Base-by-base conservation (phyloP, 371 early-diverging fungal genomes). In the Coelomomyces lativittatus region DNA sequence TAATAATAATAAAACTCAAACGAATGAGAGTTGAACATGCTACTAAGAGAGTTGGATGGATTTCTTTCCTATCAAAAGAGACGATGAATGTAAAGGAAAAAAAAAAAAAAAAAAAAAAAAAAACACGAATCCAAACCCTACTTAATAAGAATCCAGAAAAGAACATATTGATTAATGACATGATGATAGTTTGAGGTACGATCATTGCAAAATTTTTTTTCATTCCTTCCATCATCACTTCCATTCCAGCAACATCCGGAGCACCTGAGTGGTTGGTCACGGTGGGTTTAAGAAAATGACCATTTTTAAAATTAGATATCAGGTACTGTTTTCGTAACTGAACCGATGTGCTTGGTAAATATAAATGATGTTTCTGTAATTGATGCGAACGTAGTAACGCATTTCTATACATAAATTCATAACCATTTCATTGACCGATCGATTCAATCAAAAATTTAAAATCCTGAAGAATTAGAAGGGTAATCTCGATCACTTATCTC, bases 91-190 rank as follows among this genome's bases (percentile, higher is more conserved):
- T 39, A 4, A 26, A 34, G 27, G 5, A 23, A 17, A 21, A 4
- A 4, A 17, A 24, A n/a, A 30, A 33, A 4, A 29, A 9, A 33
- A 55, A 23, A 17, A 24, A 46, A 24, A 24, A 15, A 9, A 25
- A 25, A 41, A 26, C 15, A 47, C 23, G 41, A 29, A 36, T 1
- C 24, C 25, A 38, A 55, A 25, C 67, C 80, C 52, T 70, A 88
- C 88, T 85, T 39, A 91, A 70, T 28, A 95, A 79, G 56, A 95
- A 95, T 47, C 96, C 96, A 30, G 88, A 82, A 58, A 95, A 95
- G 70, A 95, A 93, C 61, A 85, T 90, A 53, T 86, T 87, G 65
- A 95, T 83, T 92, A 92, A 93, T 19, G 83, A 83, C 96, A 95
- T 95, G 60, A 95, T 93, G 14, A 95, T 57, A 50, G 88, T 90